A percentile compares a stretch with the other conserved stretches of the same genome.
These are phyloP conservation scores for Aspergillus fructus DNA, from an alignment of 2,329 filamentous ascomycete species.

Conservation along the genomic window DNA sequence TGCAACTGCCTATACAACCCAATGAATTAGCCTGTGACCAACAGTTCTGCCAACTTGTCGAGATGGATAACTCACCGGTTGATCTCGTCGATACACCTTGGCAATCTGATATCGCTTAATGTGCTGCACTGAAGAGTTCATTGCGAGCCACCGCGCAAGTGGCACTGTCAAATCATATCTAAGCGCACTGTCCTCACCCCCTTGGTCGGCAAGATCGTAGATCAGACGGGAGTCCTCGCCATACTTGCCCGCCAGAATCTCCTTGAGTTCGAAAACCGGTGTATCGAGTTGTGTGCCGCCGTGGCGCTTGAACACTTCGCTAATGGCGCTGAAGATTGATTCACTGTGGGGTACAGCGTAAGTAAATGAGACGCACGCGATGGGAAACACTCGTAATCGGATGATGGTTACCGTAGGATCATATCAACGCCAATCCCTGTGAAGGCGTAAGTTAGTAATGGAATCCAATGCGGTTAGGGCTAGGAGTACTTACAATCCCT, in stretches of 20 bases:
- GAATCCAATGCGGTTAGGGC: neutral
- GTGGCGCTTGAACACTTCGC: slow-evolving; percentile 78
- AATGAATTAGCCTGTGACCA: neutral
- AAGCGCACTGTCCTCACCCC: slow-evolving; percentile 79
- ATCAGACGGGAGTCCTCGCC: slow-evolving; percentile 91
- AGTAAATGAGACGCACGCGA: slow-evolving; percentile 58
- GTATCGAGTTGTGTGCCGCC: slow-evolving; percentile 79
- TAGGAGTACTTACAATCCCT: slow-evolving; percentile 62
- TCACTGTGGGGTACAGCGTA: slow-evolving; percentile 6
- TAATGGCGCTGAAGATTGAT: slow-evolving; percentile 70
- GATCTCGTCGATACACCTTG: slow-evolving; percentile 82
- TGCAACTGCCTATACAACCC: slow-evolving; percentile 62
- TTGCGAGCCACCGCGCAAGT: slow-evolving; percentile 88
- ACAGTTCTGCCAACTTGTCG: neutral
- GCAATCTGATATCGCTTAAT: slow-evolving; percentile 96
- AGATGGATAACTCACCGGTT: slow-evolving; percentile 48
- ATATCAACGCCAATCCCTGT: slow-evolving; percentile 12
- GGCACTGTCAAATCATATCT: slow-evolving; percentile 87
- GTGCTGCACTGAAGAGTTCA: slow-evolving; percentile 77
- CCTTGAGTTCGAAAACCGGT: slow-evolving; percentile 79
- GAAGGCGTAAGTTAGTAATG: neutral
- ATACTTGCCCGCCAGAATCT: slow-evolving; percentile 86
- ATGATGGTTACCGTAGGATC: slow-evolving; percentile 9
- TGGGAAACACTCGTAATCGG: slow-evolving; percentile 42
- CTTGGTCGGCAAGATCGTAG: slow-evolving; percentile 84